Percentiles rank a stretch among this genome's conserved stretches.
phyloP scores from a whole-genome alignment of 2,329 filamentous ascomycete species.

The Calycina herbarum region DNA sequence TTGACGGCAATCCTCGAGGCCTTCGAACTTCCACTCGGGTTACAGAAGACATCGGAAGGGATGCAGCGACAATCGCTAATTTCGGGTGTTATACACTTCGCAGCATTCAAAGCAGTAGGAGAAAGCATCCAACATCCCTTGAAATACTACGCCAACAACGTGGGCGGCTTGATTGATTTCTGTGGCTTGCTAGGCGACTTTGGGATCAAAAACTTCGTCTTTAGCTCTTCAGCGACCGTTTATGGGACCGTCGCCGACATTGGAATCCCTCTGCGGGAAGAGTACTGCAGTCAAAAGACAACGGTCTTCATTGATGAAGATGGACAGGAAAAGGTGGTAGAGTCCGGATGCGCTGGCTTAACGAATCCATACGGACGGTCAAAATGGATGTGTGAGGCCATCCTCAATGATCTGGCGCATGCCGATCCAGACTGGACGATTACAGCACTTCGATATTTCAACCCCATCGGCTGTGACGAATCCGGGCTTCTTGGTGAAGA shows the following conservation, averaged over 20 bases:
- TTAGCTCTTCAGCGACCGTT: conserved; percentile 67
- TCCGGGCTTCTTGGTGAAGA: conserved; percentile 65
- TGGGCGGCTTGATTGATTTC: conserved; percentile 62
- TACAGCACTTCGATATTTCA: conserved; percentile 66
- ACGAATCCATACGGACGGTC: conserved; percentile 66
- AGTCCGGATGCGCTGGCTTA: conserved; percentile 55
- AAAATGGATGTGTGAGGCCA: conserved; percentile 68
- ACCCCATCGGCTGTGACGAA: conserved; percentile 65
- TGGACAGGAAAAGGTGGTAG: conserved; percentile 43
- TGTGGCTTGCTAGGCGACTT: conserved; percentile 56
- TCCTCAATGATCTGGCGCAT: conserved; percentile 60
- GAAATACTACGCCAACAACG: conserved; percentile 68
- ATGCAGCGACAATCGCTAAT: conserved; percentile 42
- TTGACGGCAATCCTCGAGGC: conserved; percentile 30
- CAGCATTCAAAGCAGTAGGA: conserved; percentile 55
- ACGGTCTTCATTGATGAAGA: conserved; percentile 46
- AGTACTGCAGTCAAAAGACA: conserved; percentile 53
- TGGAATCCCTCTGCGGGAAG: conserved; percentile 54
- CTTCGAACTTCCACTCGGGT: conserved; percentile 22
- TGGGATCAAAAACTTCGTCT: conserved; percentile 65
- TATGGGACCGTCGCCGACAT: conserved; percentile 57
- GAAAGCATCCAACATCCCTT: conserved; percentile 62
- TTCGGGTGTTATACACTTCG: conserved; percentile 67
- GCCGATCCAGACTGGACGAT: conserved; percentile 64
- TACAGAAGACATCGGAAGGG: conserved; percentile 11